Conservation (phyloP, 2,329 filamentous ascomycete genomes). For the Aspergillus sclerotialis region DNA sequence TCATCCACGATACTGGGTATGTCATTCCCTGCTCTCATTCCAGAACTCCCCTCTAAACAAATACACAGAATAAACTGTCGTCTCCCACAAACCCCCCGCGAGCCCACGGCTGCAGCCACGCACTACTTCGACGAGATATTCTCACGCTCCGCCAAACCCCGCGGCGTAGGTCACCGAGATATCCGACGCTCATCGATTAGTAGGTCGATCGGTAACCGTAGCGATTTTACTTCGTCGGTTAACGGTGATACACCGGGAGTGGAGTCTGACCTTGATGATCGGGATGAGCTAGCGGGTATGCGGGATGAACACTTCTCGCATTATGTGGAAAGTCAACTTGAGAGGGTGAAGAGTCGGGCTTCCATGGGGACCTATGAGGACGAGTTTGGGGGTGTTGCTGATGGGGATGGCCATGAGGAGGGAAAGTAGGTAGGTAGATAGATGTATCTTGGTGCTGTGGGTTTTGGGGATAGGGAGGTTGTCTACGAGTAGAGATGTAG, state of each 20-base stretch:
- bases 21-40: conserved; percentile 7
- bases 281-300: conserved; percentile 35
- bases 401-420: conserved; percentile 22
- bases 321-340: conserved; percentile 76
- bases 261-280: conserved; percentile 29
- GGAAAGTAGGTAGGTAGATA: too few relatives aligned
- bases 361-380: conserved; percentile 49
- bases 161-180: conserved; percentile 40
- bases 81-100: conserved; percentile 86
- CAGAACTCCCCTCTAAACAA: neutral
- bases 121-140: conserved; percentile 96
- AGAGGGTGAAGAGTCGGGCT: conserved; percentile 58
- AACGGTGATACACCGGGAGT: conserved; percentile 21
- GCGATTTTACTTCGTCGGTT: conserved; percentile 59
- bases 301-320: conserved; percentile 63
- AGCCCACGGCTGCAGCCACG: conserved; percentile 71
- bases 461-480: neutral
- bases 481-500: neutral
- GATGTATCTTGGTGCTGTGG: too few relatives aligned
- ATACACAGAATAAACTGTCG: conserved; percentile 68
- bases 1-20: conserved; percentile 96
- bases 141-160: conserved; percentile 45
- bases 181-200: conserved; percentile 74
- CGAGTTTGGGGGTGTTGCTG: conserved; percentile 55
- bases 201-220: conserved; percentile 75